phyloP scores from a whole-genome alignment of 805 yeast species.

The Pichia phayaonensis region DNA sequence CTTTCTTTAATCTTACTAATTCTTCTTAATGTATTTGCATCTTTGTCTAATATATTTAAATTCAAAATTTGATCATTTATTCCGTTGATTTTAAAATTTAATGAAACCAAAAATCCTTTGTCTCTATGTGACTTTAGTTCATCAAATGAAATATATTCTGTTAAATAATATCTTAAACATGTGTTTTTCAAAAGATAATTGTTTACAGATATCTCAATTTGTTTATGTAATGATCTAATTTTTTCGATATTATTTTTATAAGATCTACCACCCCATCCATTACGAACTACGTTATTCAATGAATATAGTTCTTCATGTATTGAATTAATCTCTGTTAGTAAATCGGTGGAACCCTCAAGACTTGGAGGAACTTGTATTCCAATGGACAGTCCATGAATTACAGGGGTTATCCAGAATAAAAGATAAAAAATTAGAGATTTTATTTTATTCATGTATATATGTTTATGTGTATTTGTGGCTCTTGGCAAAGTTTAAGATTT shows the following conservation, averaged over 20 bases:
- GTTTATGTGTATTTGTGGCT: neutral
- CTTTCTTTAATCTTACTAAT: slow-evolving; percentile 16
- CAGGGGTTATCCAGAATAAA: neutral
- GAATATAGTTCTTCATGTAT: slow-evolving; percentile 6
- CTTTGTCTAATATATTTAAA: slow-evolving; percentile 22
- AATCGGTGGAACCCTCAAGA: neutral
- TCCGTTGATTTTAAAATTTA: slow-evolving; percentile 16
- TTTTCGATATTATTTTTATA: neutral
- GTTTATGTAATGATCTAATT: neutral
- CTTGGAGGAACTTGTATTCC: slow-evolving; percentile 6
- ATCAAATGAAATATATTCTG: slow-evolving; percentile 8
- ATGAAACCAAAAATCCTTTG: slow-evolving; percentile 15
- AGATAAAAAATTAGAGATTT: neutral
- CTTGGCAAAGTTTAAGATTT: neutral
- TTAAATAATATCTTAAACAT: slow-evolving; percentile 14
- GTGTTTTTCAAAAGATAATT: slow-evolving; percentile 8
- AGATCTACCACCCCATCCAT: neutral
- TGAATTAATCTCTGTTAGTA: slow-evolving; percentile 1
- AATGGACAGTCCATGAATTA: neutral
- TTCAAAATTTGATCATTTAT: slow-evolving; percentile 15
- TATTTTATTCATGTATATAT: too few relatives aligned
- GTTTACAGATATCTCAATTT: neutral
- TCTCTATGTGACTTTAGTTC: neutral
- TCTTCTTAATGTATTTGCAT: slow-evolving; percentile 23
- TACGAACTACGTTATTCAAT: neutral